Evolutionary conservation across 2,329 filamentous ascomycete species (phyloP), one percentile per base, ranked within the genome.

Genomic region (Aspergillus clavatus): DNA sequence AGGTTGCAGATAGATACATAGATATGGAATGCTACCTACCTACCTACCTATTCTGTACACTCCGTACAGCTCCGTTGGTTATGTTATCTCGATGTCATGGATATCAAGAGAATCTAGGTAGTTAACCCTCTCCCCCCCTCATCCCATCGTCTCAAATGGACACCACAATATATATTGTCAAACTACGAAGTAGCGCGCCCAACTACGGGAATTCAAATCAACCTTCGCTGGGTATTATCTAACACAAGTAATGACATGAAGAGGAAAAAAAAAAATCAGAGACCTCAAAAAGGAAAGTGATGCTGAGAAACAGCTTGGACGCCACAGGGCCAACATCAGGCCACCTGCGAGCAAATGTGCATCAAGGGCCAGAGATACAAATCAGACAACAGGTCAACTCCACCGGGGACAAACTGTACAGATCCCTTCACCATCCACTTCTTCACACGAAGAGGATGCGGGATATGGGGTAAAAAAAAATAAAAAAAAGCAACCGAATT

Each of bases 281-380:
- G n/a, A 44, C 39, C 42, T 50, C 51, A 48, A 39, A 48, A 51
- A 53, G 43, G 43, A 40, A 55, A 50, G 38, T 40, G 33, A 43
- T 53, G 63, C 63, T 66, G 63, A 63, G 63, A 60, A 51, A 66
- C 63, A 66, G 63, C 62, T 66, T 65, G 63, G 59, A 65, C 60
- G 58, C 54, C 58, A 38, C 46, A 36, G 53, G 54, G 44, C 53
- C 46, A 40, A 54, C 50, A 38, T 47, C 36, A 38, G 36, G 38
- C 14, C 27, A 28, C 35, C 24, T 33, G 48, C 54, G 42, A 40
- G 51, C 37, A 40, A 38, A 33, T 43, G n/a, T n/a, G n/a, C n/a
- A n/a, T n/a, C n/a, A n/a, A 46, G 43, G 36, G 45, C 36, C 28
- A 36, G 49, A 54, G 29, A 53, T 47, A 24, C 42, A 49, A 33